Percentiles rank a stretch among this genome's conserved stretches.
These are phyloP conservation scores for Sporisorium graminicola DNA, from an alignment of 1,284 basidiomycete species.

Conservation along the genomic window DNA sequence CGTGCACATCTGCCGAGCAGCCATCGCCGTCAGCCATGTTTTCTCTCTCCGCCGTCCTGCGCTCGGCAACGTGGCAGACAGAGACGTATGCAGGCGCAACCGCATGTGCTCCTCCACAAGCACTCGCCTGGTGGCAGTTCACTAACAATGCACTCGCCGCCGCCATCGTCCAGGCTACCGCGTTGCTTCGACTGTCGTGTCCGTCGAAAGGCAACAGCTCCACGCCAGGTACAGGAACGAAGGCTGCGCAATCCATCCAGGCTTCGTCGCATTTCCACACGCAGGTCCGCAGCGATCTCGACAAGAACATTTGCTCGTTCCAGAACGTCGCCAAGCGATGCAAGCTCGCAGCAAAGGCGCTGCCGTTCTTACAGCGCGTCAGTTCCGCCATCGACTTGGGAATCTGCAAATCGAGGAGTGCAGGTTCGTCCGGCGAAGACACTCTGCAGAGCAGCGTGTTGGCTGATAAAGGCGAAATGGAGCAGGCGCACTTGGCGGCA, in stretches of 20 bases:
- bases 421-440: neutral
- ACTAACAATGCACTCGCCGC: slow-evolving; percentile 41
- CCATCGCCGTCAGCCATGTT: slow-evolving; percentile 20
- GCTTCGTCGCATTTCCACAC: slow-evolving; percentile 16
- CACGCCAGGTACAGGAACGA: no score
- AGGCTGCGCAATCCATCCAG: neutral
- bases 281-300: slow-evolving; percentile 29
- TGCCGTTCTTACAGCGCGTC: slow-evolving; percentile 38
- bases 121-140: slow-evolving; percentile 36
- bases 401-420: slow-evolving; percentile 11
- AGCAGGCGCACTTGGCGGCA: neutral
- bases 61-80: slow-evolving; percentile 38
- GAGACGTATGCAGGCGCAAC: slow-evolving; percentile 28
- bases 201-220: neutral
- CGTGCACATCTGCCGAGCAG: neutral
- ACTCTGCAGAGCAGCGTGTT: slow-evolving; percentile 6
- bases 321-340: slow-evolving; percentile 36
- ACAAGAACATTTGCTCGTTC: slow-evolving; percentile 38
- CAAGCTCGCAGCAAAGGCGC: slow-evolving; percentile 35
- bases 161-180: slow-evolving; percentile 41
- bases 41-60: slow-evolving; percentile 28
- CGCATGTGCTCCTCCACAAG: slow-evolving; percentile 23
- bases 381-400: slow-evolving; percentile 28
- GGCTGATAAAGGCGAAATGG: neutral
- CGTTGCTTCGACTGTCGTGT: slow-evolving; percentile 24